Base-by-base conservation (phyloP, 768 basidiomycete genomes). In the Rhodosporidiobolus sp. region DNA sequence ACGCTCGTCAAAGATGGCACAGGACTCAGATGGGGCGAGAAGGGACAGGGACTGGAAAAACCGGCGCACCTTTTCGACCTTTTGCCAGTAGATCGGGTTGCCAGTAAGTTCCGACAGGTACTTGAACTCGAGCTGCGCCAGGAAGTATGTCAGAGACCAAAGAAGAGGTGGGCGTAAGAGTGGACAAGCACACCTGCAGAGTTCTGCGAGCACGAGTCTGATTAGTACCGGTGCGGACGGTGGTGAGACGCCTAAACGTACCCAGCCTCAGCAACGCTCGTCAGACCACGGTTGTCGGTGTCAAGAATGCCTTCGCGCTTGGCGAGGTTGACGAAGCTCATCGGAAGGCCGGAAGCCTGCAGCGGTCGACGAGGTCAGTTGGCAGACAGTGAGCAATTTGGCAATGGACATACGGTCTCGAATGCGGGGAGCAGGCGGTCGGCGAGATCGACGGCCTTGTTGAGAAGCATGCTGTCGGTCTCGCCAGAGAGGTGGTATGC, bases 341-440 rank as follows among this genome's bases (percentile, higher is more conserved):
- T 82, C 0, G 94, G 94, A 45, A 96, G 83, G 3, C 94, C 92
- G 0, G 88, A 86, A 0, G 87, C 85, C 0, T 76, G 57, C 28
- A 16, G 2, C 19, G 28, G 24, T 54, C 17, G 12, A 28, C n/a
- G n/a, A 0, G 22, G n/a, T 14, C 24, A 30, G 28, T 43, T 43
- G 0, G 38, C 34, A 16, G 45, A 0, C 6, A 30, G 49, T 0
- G 17, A 45, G 26, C 55, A 4, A 26, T 16, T 28, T 0, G 4
- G 6, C 2, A 30, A 4, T 12, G 28, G 17, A 3, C 74, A 7
- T 26, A 76, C 77, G 0, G 93, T 91, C 45, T 92, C 86, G 78
- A 97, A 98, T 2, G 83, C 89, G 1, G 90, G 87, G 16, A 96
- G 81, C 19, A 97, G 86, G n/a, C 94, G 86, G 77, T 93, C 88